A percentile compares a stretch with the other conserved stretches of the same genome.
phyloP scores from a whole-genome alignment of 108 stramenopile genomes.

The Mayamaea pseudoterrestris region DNA sequence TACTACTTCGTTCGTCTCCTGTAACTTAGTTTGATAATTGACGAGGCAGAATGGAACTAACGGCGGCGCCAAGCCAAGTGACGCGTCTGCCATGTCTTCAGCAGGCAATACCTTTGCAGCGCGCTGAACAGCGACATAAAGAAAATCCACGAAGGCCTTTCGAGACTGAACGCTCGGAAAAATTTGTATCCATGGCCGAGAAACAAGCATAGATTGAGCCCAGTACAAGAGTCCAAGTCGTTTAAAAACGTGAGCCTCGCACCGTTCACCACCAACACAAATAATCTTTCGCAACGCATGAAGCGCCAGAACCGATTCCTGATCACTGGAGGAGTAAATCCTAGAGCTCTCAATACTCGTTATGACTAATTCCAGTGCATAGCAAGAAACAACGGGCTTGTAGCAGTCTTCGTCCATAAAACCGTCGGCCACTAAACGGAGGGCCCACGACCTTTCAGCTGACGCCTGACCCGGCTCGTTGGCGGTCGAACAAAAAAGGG shows the following conservation, averaged over 20 bases:
- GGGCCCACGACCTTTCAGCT: slow-evolving; percentile 59
- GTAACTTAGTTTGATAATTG: too few relatives aligned
- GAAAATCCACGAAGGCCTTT: background rate
- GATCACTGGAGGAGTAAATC: slow-evolving; percentile 8
- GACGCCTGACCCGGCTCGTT: slow-evolving; percentile 35
- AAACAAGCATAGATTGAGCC: slow-evolving; percentile 10
- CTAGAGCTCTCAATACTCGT: slow-evolving; percentile 36
- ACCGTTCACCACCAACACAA: slow-evolving; percentile 12
- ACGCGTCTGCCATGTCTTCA: background rate
- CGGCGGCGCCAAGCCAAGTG: background rate
- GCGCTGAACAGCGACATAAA: background rate
- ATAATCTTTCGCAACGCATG: slow-evolving; percentile 17
- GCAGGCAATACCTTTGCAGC: background rate
- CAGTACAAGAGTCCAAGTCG: slow-evolving; percentile 29
- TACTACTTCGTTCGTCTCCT: too few relatives aligned
- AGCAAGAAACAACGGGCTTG: slow-evolving; percentile 42
- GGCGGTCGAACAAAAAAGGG: slow-evolving; percentile 61
- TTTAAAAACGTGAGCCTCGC: slow-evolving; percentile 13
- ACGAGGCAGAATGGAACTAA: background rate
- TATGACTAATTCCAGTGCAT: slow-evolving; percentile 67
- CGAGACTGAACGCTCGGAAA: background rate
- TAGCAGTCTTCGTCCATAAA: slow-evolving; percentile 50
- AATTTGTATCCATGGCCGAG: background rate
- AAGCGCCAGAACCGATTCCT: slow-evolving; percentile 22
- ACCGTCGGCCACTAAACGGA: slow-evolving; percentile 49